Percentiles rank a stretch among this genome's conserved stretches.
phyloP scores from a whole-genome alignment of 495 filamentous ascomycete genomes.

The Collariella sp. region DNA sequence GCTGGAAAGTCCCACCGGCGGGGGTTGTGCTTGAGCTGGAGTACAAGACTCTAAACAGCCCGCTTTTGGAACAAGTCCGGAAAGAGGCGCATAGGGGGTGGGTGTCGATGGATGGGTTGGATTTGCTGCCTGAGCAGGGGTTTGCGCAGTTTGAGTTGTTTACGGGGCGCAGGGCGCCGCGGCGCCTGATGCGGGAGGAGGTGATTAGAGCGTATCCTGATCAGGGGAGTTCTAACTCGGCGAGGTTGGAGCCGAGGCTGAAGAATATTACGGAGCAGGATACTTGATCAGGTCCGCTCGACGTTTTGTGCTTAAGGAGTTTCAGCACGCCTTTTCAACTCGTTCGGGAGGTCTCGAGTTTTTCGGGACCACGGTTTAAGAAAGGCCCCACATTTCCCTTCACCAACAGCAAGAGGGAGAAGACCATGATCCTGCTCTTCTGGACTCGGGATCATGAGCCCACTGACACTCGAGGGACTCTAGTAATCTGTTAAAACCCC shows the following conservation, averaged over 20 bases:
- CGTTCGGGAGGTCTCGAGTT: slow-evolving; percentile 44
- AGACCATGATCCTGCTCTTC: slow-evolving; percentile 51
- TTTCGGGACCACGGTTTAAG: slow-evolving; percentile 41
- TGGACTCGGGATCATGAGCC: slow-evolving; percentile 54
- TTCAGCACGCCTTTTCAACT: too few relatives aligned
- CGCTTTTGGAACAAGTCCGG: slow-evolving; percentile 55
- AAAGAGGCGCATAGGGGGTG: slow-evolving; percentile 54
- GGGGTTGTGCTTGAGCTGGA: slow-evolving; percentile 64
- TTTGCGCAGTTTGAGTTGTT: slow-evolving; percentile 73
- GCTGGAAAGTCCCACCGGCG: slow-evolving; percentile 61
- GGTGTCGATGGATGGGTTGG: slow-evolving; percentile 63
- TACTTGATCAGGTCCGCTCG: slow-evolving; percentile 8
- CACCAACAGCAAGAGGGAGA: slow-evolving; percentile 43
- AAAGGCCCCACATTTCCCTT: slow-evolving; percentile 61
- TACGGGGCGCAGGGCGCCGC: slow-evolving; percentile 61
- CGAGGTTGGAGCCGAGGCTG: slow-evolving; percentile 25
- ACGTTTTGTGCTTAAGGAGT: too few relatives aligned
- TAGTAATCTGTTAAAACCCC: slow-evolving; percentile 51
- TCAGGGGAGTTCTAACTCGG: slow-evolving; percentile 22
- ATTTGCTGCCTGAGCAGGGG: slow-evolving; percentile 66
- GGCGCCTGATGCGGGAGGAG: slow-evolving; percentile 58
- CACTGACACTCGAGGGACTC: slow-evolving; percentile 56
- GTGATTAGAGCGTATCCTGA: slow-evolving; percentile 47
- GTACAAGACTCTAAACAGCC: slow-evolving; percentile 59
- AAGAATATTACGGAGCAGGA: slow-evolving; percentile 27